phyloP scores from a whole-genome alignment of 331 rosid species.

The Phaseolus coccineus region DNA sequence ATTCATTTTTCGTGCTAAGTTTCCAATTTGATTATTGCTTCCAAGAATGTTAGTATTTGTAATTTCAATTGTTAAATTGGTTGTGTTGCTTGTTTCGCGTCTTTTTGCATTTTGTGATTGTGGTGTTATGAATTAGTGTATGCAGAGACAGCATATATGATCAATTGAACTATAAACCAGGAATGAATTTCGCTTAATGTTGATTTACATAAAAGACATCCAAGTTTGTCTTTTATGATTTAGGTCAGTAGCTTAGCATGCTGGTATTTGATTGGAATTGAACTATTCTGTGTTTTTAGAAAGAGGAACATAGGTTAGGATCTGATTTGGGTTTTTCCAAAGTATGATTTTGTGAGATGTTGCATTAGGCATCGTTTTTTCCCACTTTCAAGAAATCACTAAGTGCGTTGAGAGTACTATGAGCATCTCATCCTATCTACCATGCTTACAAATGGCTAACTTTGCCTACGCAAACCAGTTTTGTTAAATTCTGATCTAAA shows the following conservation, averaged over 20 bases:
- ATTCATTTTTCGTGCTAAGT: not conserved
- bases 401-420: not conserved
- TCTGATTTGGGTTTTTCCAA: not conserved
- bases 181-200: not conserved
- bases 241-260: not conserved
- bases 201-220: not conserved
- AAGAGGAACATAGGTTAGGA: not conserved
- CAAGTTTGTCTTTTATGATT: conserved; percentile 5
- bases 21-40: not conserved
- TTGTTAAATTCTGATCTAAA: not conserved
- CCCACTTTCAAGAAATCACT: not conserved
- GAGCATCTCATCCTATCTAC: not conserved
- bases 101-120: not conserved
- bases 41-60: not conserved
- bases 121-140: not conserved
- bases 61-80: not conserved
- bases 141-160: conserved; percentile 1
- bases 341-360: not conserved
- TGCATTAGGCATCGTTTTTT: not conserved
- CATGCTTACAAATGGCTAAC: not conserved
- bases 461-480: not conserved
- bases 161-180: not conserved
- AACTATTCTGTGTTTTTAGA: not conserved
- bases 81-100: not conserved
- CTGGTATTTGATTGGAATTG: conserved; percentile 6